Evolutionary conservation across 225 moss, liverwort and hornwort genomes (phyloP), one percentile per base, ranked within the genome.

Genomic region (Climacium dendroides): DNA sequence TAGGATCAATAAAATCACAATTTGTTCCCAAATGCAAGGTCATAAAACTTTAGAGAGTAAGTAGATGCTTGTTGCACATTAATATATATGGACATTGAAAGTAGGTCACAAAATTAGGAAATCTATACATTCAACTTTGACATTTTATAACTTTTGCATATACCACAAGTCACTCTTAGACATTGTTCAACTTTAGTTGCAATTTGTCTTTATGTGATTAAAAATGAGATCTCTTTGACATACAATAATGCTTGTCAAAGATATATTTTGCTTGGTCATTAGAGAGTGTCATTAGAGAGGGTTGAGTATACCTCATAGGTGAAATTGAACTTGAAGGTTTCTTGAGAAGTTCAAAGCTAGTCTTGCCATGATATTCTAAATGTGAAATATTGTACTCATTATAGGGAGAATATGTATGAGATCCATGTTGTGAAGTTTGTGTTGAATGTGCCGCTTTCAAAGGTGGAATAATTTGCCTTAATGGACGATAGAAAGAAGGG

Each of bases 361-460:
- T n/a, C 50, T 64, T n/a, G 2, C 15, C 17, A 25, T 47, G 10
- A 26, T 81, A 39, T 28, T 83, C 24, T 15, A 47, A 58, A 52
- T 43, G 81, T 77, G 3, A 57, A 50, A 11, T 53, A 53, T 4
- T 8, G 0, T 81, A 15, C 28, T 59, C 58, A 62, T 54, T 82
- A 28, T 10, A 9, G 2, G 25, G 8, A 50, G 66, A 70, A 6
- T 78, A 80, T 18, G 3, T 6, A 29, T 34, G 54, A 24, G 84
- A 80, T 37, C 13, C 64, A 14, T 34, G 15, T 30, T 84, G 52
- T 53, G 78, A 47, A 5, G 76, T 81, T 64, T 84, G 84, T 26
- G 16, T 81, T 67, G 80, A 70, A 54, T 45, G 89, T 8, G 55
- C 70, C 54, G 70, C 81, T 80, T 81, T 89, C 60, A 89, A 81